A percentile compares a stretch with the other conserved stretches of the same genome.
Evolutionary conservation across 2,329 filamentous ascomycete genomes (phyloP).

Genomic region (Penicillium sp.): DNA sequence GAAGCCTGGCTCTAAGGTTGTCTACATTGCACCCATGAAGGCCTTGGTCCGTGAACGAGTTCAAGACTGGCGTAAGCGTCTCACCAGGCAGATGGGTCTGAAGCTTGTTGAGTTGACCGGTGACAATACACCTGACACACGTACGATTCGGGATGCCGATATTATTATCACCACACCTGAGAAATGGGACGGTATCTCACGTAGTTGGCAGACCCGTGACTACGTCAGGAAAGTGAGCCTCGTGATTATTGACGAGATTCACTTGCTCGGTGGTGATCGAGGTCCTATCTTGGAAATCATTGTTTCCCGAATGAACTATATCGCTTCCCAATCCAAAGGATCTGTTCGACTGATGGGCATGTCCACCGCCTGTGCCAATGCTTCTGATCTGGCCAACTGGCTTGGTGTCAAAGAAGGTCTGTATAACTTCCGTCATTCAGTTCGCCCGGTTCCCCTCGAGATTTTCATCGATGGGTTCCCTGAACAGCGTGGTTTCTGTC

Average conservation of each 20-base stretch:
- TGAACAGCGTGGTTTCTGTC: constrained; percentile 90
- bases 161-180: constrained; percentile 99
- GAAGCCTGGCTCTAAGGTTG: constrained; percentile 90
- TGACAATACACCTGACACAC: constrained; percentile 96
- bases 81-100: constrained; percentile 79
- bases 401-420: constrained; percentile 91
- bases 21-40: constrained; percentile 99
- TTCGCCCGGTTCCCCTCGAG: constrained; percentile 91
- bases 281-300: constrained; percentile 98
- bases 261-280: constrained; percentile 91
- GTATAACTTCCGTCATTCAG: constrained; percentile 97
- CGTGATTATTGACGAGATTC: constrained; percentile 98
- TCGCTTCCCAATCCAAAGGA: constrained; percentile 87
- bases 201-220: constrained; percentile 96
- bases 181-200: constrained; percentile 99
- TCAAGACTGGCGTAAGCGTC: constrained; percentile 84
- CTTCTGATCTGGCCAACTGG: constrained; percentile 92
- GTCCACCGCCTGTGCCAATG: constrained; percentile 98
- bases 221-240: constrained; percentile 94
- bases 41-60: constrained; percentile 94
- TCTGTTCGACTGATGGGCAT: constrained; percentile 92
- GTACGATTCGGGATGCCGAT: constrained; percentile 92
- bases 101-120: constrained; percentile 94
- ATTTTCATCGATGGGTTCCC: constrained; percentile 98
- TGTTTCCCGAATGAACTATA: constrained; percentile 92